Base-by-base conservation (phyloP, 163 green algal genomes). In the Prototheca wickerhamii region DNA sequence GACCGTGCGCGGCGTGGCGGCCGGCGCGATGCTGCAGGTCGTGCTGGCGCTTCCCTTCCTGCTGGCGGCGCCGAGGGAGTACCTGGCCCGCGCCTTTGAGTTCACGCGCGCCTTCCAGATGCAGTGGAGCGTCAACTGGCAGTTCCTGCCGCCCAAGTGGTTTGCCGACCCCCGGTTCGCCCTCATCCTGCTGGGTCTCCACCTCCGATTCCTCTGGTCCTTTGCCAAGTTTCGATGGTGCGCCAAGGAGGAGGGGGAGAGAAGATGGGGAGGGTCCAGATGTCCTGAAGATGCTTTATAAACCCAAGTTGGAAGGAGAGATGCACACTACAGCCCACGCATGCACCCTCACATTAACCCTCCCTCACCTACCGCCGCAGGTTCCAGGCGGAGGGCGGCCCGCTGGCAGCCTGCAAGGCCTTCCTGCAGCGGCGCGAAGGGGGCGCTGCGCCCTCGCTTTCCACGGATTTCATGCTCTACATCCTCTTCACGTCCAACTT, bases 81-180 rank as follows among this genome's bases (percentile, higher is more conserved):
- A 96, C 69, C 1, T 95, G 3, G 43, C 32, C 12, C 58, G 77
- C 15, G 74, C 89, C 0, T 96, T 96, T 63, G 84, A 96, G 40
- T 73, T 95, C 26, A 82, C 77, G 0, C 67, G 88, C n/a, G 70
- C 79, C 1, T 86, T 87, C 63, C 59, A 69, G 29, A 66, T 75
- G 46, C 63, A 74, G 29, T 87, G 80, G 80, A 87, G 74, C 20
- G 89, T 96, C 26, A 95, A 95, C 69, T 87, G 87, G 43, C 82
- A 89, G 59, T 95, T 95, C 54, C 52, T 96, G 25, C 82, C 83
- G 0, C 77, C 92, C 58, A 26, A 69, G 5, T 42, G 76, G 20
- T 96, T 96, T 65, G 17, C 81, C 32, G 88, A 78, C 2, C 73
- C 59, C 26, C 32, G 44, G 21, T 80, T 95, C 57, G 84, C 87